phyloP scores from a whole-genome alignment of 805 yeast species.

The Lachancea lanzarotensis region DNA sequence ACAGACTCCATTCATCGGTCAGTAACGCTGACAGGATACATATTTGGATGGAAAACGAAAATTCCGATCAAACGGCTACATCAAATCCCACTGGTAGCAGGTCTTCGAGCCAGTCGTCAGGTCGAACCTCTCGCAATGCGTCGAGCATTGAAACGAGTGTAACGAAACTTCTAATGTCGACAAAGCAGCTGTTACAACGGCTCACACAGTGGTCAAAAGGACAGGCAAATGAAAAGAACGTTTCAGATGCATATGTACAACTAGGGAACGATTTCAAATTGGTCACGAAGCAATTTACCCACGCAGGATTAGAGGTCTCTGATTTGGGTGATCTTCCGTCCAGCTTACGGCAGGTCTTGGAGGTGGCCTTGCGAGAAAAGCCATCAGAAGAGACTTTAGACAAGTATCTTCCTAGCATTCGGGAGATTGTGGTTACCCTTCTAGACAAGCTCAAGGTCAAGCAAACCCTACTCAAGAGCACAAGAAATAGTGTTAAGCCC shows the following conservation, averaged over 20 bases:
- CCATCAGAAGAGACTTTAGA: conserved; percentile 82
- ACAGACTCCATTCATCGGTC: neutral
- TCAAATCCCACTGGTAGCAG: conserved; percentile 3
- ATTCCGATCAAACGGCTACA: neutral
- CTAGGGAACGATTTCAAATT: conserved; percentile 91
- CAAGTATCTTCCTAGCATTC: conserved; percentile 70
- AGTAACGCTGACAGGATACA: neutral
- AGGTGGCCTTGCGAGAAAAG: conserved; percentile 75
- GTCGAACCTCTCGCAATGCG: conserved; percentile 11
- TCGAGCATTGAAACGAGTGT: conserved; percentile 69
- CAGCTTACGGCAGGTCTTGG: conserved; percentile 69
- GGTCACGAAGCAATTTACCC: conserved; percentile 71
- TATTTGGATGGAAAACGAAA: neutral
- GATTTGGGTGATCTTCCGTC: conserved; percentile 91
- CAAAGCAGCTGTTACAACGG: conserved; percentile 80
- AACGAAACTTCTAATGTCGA: conserved; percentile 72
- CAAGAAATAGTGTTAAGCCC: conserved; percentile 16
- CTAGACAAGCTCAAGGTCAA: conserved; percentile 75
- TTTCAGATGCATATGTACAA: conserved; percentile 84
- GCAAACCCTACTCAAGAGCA: conserved; percentile 43
- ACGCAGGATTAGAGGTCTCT: conserved; percentile 70
- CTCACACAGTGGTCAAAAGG: conserved; percentile 86
- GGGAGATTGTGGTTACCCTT: conserved; percentile 77
- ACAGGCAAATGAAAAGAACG: conserved; percentile 72
- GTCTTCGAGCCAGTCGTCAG: conserved; percentile 2